phyloP scores from a whole-genome alignment of 2,329 filamentous ascomycete genomes.

The Pseudogymnoascus verrucosus region DNA sequence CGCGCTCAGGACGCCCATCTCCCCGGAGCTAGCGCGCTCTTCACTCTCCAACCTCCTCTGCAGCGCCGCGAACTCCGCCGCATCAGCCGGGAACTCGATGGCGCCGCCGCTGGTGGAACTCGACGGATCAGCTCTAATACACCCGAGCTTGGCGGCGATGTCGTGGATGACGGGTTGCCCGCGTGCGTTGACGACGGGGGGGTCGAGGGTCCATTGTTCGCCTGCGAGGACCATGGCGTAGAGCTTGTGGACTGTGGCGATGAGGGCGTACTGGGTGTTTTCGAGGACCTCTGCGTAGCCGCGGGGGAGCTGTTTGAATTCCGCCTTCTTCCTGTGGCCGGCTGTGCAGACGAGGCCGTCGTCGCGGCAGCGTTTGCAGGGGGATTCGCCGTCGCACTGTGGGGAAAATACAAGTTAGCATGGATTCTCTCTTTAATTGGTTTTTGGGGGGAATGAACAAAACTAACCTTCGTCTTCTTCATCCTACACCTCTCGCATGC shows the following conservation, averaged over 20 bases:
- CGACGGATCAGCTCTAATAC: constrained; percentile 50
- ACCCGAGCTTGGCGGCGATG: constrained; percentile 56
- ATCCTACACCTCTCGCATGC: constrained; percentile 59
- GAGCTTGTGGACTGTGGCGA: constrained; percentile 57
- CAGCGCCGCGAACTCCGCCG: constrained; percentile 48
- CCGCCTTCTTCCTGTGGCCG: constrained; percentile 58
- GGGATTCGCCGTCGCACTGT: constrained; percentile 58
- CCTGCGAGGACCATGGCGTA: constrained; percentile 54
- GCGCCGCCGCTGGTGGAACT: not conserved
- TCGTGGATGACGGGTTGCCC: constrained; percentile 58
- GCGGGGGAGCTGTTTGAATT: constrained; percentile 57
- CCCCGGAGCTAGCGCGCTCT: constrained; percentile 10
- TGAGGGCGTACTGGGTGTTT: constrained; percentile 56
- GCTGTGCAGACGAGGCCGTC: constrained; percentile 57
- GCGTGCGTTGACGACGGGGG: constrained; percentile 55
- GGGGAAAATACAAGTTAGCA: too few relatives aligned
- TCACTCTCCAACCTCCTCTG: constrained; percentile 43
- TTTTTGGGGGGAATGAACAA: too few relatives aligned
- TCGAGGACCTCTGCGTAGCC: constrained; percentile 59
- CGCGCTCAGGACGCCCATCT: not conserved
- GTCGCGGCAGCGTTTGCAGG: constrained; percentile 59
- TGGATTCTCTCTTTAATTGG: too few relatives aligned
- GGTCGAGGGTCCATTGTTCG: constrained; percentile 53
- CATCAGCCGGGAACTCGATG: constrained; percentile 53
- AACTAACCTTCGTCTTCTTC: constrained; percentile 59